phyloP scores from a whole-genome alignment of 768 basidiomycete genomes.

The Leucocoprinus sp. region DNA sequence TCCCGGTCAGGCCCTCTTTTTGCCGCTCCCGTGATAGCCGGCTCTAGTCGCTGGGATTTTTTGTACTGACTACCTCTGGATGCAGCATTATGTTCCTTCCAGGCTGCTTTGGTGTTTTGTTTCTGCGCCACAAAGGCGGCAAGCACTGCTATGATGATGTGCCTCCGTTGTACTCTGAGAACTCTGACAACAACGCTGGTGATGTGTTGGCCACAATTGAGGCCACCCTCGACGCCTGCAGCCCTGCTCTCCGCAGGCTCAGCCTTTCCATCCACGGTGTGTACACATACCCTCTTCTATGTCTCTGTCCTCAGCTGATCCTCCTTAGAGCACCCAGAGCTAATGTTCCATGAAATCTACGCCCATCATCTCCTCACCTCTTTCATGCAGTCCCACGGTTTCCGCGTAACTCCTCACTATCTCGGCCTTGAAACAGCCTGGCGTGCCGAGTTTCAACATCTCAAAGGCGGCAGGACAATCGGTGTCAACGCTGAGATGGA shows the following conservation, averaged over 20 bases:
- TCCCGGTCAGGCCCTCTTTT: slow-evolving; percentile 59
- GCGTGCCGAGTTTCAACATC: slow-evolving; percentile 61
- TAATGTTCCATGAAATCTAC: slow-evolving; percentile 56
- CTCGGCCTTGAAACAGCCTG: slow-evolving; percentile 70
- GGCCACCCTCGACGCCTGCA: slow-evolving; percentile 40
- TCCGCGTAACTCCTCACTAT: slow-evolving; percentile 63
- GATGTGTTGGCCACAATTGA: slow-evolving; percentile 50
- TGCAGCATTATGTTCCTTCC: slow-evolving; percentile 18
- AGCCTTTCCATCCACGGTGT: slow-evolving; percentile 69
- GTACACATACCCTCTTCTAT: slow-evolving; percentile 12
- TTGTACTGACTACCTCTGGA: slow-evolving; percentile 14
- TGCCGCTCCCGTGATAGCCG: too few relatives aligned
- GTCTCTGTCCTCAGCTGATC: slow-evolving; percentile 7
- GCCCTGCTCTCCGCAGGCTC: slow-evolving; percentile 46
- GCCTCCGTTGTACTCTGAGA: slow-evolving; percentile 34
- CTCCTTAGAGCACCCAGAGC: slow-evolving; percentile 52
- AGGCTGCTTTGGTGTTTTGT: slow-evolving; percentile 30
- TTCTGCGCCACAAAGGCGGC: slow-evolving; percentile 17
- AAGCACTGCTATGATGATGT: slow-evolving; percentile 22
- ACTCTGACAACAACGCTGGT: slow-evolving; percentile 18
- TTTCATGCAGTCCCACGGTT: slow-evolving; percentile 63
- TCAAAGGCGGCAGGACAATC: slow-evolving; percentile 52
- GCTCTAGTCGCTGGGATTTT: too few relatives aligned
- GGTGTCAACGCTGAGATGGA: slow-evolving; percentile 83
- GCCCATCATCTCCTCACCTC: slow-evolving; percentile 63